Evolutionary conservation across 2,329 filamentous ascomycete species (phyloP), one percentile per base, ranked within the genome.

Genomic region (Hirsutella minnesotensis): DNA sequence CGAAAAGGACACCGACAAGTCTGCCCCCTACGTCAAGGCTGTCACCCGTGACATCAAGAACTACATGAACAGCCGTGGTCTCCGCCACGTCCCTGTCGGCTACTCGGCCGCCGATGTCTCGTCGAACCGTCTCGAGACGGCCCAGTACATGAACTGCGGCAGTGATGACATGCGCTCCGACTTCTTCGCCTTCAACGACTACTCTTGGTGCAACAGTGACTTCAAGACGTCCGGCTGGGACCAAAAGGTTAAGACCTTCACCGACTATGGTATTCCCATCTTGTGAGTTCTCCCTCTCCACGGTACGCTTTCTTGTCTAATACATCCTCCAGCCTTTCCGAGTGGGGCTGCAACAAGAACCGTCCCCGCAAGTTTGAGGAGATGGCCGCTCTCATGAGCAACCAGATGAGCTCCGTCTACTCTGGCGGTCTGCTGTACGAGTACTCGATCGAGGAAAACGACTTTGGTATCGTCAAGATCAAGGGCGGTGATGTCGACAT

Each of bases 341-440:
- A 96, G 65, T 96, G 84, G 60, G 92, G 92, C 48, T 98, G 92
- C 70, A 87, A 60, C 65, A 83, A 76, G 59, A 88, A 86, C 71
- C 77, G 70, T 46, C 60, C 61, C 38, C 89, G 90, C 54, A 70
- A 82, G 56, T 98, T 95, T 57, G 71, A 79, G 46, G 90, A 95
- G 68, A 67, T 95, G 41, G 64, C 65, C 39, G 73, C 89, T 38
- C 72, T 98, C 45, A 96, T 95, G 81, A 77, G 70, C 64, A 65
- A 64, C 18, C 62, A 95, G 46, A 96, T 96, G 90, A 88, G 83
- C 8, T 53, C 63, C 16, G 88, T 95, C 55, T 96, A 95, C 76
- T 95, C 89, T 34, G 92, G 92, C 56, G 92, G 92, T 62, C 77
- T 98, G 33, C 85, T 95, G 63, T 98, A 95, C 68, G 89, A 96